Base-by-base conservation (phyloP, 2,329 filamentous ascomycete species). In the Aspergillus clavatus region DNA sequence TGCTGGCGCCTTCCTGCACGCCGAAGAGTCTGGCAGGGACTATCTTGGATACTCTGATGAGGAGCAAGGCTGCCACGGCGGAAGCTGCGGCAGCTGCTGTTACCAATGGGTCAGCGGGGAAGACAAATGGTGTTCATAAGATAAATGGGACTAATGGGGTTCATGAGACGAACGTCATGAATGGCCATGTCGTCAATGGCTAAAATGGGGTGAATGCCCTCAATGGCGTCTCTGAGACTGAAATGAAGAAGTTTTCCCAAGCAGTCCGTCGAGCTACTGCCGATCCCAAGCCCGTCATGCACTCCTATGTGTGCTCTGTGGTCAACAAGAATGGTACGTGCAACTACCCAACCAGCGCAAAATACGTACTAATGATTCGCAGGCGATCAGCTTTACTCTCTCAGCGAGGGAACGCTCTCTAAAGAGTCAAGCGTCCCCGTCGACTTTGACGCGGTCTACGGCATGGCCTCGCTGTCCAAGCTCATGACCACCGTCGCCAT, bases 401-500 rank as follows among this genome's bases (percentile, higher is more conserved):
- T 24, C 5, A 5, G 5, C 23, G 23, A 24, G 23, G 23, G 23
- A 8, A 24, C 23, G 8, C 23, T 24, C 4, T 24, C 23, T 8
- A 4, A 24, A 4, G 23, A 24, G 4, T 24, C 23, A 4, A 24
- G 23, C 23, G 8, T 8, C 23, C 4, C 4, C 4, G 23, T 24
- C 23, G 23, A 24, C 23, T 24, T 24, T 8, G 31, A 35, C 11
- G 16, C 31, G 18, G 18, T 21, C 10, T 35, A 18, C 14, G 14
- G 31, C 10, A 18, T 35, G 3, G 16, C 31, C 10, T 35, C 31
- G 14, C 18, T 35, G n/a, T 18, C 65, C 14, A 71, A 71, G 42
- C 61, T 81, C 5, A 51, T 77, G 46, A 72, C 76, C 1, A 69
- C 71, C 0, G 68, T 81, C 40, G 71, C 76, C 4, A 70, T 69